phyloP scores from a whole-genome alignment of 192 early-diverging fungal species.

The Gigaspora rosea region DNA sequence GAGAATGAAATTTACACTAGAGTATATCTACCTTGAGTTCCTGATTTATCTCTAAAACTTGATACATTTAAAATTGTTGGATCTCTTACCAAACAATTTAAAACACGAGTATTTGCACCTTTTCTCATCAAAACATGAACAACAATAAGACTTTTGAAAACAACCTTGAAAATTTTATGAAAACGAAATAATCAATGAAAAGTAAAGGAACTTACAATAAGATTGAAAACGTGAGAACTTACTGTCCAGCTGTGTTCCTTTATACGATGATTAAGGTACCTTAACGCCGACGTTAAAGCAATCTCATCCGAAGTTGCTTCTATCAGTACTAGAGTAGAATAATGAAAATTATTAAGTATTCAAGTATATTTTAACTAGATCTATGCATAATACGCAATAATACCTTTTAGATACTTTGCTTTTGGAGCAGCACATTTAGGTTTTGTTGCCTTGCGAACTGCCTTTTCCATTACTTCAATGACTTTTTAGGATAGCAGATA shows the following conservation, averaged over 20 bases:
- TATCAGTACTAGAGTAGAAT: not conserved
- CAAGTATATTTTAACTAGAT: not conserved
- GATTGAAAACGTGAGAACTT: conserved; percentile 22
- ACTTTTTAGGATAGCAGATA: too few relatives aligned
- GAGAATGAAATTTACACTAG: too few relatives aligned
- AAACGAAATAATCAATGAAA: not conserved
- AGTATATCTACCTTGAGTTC: not conserved
- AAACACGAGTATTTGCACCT: conserved; percentile 61
- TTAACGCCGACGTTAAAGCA: conserved; percentile 54
- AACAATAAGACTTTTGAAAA: conserved; percentile 72
- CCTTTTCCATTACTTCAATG: conserved; percentile 48
- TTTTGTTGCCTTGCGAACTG: conserved; percentile 76
- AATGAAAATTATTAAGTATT: not conserved
- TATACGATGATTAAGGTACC: conserved; percentile 45
- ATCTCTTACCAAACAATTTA: conserved; percentile 55
- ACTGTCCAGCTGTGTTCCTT: conserved; percentile 68
- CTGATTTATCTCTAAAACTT: conserved; percentile 52
- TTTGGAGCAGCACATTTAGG: conserved; percentile 92
- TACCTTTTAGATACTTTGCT: conserved; percentile 89
- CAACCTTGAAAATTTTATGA: conserved; percentile 4
- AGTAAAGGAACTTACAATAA: not conserved
- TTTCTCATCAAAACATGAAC: conserved; percentile 75
- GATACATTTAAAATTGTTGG: conserved; percentile 51
- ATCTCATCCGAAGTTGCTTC: not conserved
- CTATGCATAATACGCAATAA: not conserved